Conservation (phyloP, 768 basidiomycete species). For the Glaciozyma martinii region DNA sequence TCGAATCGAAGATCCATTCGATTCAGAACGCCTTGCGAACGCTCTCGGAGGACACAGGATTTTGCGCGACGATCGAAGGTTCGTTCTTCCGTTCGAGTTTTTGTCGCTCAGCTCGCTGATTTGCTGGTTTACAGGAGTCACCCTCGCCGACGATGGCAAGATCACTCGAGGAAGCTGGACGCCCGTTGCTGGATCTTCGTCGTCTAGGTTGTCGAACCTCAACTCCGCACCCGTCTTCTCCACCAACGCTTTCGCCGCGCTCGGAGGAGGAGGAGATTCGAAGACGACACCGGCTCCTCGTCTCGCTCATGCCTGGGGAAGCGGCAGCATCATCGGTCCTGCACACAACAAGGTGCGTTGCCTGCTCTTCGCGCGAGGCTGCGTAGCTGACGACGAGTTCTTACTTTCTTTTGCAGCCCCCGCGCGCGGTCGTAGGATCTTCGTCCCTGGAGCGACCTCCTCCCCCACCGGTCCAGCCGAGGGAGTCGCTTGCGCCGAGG, state of each 20-base stretch:
- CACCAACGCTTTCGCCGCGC: slow-evolving; percentile 20
- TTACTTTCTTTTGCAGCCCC: no score
- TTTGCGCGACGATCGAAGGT: slow-evolving; percentile 24
- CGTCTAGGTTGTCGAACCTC: background rate
- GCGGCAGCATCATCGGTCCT: slow-evolving; percentile 5
- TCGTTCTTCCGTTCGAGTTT: no score
- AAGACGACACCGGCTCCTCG: background rate
- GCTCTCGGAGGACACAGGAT: slow-evolving; percentile 22
- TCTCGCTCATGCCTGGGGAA: slow-evolving; percentile 13
- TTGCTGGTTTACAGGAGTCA: no score
- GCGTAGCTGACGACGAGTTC: no score
- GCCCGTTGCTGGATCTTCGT: slow-evolving; percentile 8
- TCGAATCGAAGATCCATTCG: slow-evolving; percentile 13
- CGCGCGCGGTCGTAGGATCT: no score
- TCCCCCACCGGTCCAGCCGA: no score
- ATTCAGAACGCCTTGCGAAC: slow-evolving; percentile 8
- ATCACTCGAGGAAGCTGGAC: slow-evolving; percentile 25
- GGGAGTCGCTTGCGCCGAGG: no score
- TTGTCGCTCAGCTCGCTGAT: no score
- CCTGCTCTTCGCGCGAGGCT: no score
- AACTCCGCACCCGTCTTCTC: background rate
- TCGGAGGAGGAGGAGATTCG: slow-evolving; percentile 7
- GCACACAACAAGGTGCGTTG: slow-evolving; percentile 16
- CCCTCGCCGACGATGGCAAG: slow-evolving; percentile 19
- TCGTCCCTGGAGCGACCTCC: no score